Evolutionary conservation across 441 rosid genomes (phyloP).

Genomic region (Viola pubescens): DNA sequence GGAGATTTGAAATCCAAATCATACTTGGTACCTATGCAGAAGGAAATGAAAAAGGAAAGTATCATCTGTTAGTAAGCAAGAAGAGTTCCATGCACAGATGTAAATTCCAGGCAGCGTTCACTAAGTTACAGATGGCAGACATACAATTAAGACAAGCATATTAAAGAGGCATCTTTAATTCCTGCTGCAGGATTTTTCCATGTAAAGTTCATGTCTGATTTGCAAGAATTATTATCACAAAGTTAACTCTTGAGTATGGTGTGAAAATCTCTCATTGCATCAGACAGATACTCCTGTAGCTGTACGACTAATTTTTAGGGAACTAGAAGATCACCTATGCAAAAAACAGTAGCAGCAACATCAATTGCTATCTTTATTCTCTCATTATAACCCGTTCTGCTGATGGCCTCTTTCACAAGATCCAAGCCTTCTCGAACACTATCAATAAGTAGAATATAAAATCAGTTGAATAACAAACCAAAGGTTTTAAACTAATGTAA

Average conservation of each 20-base stretch:
- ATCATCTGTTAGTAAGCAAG: conserved; percentile 1
- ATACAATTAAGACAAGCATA: neutral
- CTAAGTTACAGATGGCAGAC: conserved; percentile 1
- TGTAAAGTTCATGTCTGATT: neutral
- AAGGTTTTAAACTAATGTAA: neutral
- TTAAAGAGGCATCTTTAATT: neutral
- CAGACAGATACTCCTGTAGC: neutral
- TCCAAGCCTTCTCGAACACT: conserved; percentile 90
- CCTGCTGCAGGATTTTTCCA: neutral
- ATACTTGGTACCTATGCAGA: conserved; percentile 75
- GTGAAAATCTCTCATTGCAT: neutral
- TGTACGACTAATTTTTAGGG: conserved; percentile 16
- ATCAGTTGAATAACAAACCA: neutral
- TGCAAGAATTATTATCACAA: no score
- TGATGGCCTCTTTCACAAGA: conserved; percentile 87
- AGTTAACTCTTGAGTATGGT: no score
- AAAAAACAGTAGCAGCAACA: conserved; percentile 79
- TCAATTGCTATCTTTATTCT: conserved; percentile 85
- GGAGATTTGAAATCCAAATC: conserved; percentile 75
- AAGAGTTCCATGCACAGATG: neutral
- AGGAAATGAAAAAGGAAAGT: neutral
- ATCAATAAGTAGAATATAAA: conserved; percentile 20
- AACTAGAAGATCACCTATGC: conserved; percentile 52
- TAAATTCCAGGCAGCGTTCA: neutral
- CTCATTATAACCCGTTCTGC: conserved; percentile 76